These are phyloP conservation scores for Scheffersomyces quercinus DNA, from an alignment of 1,139 yeast species.

Conservation along the genomic window DNA sequence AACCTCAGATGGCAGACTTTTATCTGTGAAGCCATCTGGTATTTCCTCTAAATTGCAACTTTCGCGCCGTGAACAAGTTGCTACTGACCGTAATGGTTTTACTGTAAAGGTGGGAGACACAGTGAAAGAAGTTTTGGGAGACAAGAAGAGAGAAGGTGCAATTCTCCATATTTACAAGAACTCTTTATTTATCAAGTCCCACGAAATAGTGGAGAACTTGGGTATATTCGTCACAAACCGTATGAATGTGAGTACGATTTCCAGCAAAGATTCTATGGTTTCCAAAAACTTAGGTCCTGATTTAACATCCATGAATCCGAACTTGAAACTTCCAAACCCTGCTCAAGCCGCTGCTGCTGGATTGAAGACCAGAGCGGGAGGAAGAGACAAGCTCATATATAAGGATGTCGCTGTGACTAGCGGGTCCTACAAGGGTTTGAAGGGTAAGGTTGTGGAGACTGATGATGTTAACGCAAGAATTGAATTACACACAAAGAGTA, in stretches of 20 bases:
- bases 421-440: conserved; percentile 92
- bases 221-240: conserved; percentile 88
- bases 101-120: conserved; percentile 90
- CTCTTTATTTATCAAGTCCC: conserved; percentile 74
- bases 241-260: conserved; percentile 75
- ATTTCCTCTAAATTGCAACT: conserved; percentile 72
- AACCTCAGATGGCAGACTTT: conserved; percentile 77
- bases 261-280: conserved; percentile 74
- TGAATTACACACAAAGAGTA: conserved; percentile 90
- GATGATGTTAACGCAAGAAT: conserved; percentile 90
- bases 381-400: conserved; percentile 78
- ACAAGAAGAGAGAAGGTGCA: conserved; percentile 75
- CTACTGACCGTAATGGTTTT: conserved; percentile 84
- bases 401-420: conserved; percentile 84
- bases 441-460: conserved; percentile 91
- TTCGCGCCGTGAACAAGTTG: conserved; percentile 69
- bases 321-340: conserved; percentile 47
- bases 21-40: conserved; percentile 73
- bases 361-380: conserved; percentile 56
- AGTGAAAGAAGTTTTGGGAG: conserved; percentile 75
- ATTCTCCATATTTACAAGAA: conserved; percentile 85
- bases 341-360: conserved; percentile 52
- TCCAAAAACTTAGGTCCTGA: conserved; percentile 63
- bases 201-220: conserved; percentile 76
- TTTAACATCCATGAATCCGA: conserved; percentile 84